Evolutionary conservation across 768 basidiomycete genomes (phyloP).

Genomic region (Fistulinella prunicolor): DNA sequence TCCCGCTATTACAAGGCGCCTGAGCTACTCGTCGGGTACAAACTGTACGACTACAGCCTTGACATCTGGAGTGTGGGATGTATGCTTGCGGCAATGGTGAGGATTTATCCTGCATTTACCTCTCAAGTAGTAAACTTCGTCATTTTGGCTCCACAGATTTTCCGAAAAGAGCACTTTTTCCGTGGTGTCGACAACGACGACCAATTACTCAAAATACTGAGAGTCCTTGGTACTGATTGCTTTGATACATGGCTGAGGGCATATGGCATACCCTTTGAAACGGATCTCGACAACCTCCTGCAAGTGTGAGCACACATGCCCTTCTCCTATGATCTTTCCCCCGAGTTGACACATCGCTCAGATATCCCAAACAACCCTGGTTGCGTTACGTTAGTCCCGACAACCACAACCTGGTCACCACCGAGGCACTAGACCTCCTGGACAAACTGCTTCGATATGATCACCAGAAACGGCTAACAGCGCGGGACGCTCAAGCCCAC

Average conservation of each 20-base stretch:
- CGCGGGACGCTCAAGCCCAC: constrained; percentile 63
- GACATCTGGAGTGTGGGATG: constrained; percentile 76
- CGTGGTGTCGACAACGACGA: constrained; percentile 73
- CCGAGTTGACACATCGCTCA: constrained; percentile 16
- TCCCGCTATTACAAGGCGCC: constrained; percentile 74
- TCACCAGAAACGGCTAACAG: constrained; percentile 65
- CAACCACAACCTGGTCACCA: constrained; percentile 55
- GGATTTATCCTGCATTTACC: constrained; percentile 12
- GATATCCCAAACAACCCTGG: constrained; percentile 68
- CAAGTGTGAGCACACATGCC: constrained; percentile 35
- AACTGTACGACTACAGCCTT: constrained; percentile 67
- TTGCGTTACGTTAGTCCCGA: constrained; percentile 55
- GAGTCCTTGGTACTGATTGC: constrained; percentile 64
- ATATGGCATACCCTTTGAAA: constrained; percentile 66
- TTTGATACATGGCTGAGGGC: constrained; percentile 57
- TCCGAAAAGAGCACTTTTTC: constrained; percentile 74
- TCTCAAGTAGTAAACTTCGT: background rate
- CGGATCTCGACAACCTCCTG: constrained; percentile 56
- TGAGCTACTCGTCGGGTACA: constrained; percentile 68
- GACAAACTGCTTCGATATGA: constrained; percentile 68
- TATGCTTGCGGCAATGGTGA: constrained; percentile 72
- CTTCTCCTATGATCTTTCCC: background rate
- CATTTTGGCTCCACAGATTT: constrained; percentile 44
- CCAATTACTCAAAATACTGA: constrained; percentile 67
- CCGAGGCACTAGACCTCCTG: constrained; percentile 63